Base-by-base conservation (phyloP, 2,329 filamentous ascomycete species). In the Dactylellina leptospora region DNA sequence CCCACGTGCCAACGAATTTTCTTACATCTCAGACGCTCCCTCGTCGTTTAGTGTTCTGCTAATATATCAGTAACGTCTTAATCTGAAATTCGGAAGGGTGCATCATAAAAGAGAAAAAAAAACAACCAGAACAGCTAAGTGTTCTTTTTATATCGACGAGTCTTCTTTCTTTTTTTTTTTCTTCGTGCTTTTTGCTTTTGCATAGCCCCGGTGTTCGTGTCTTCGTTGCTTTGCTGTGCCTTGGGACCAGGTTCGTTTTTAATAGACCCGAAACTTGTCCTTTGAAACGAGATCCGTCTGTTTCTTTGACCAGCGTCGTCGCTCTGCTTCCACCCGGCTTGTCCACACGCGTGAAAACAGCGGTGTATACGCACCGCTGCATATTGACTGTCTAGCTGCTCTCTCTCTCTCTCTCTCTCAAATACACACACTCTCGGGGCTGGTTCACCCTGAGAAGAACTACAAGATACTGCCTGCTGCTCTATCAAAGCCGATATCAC, bases 121-220 rank as follows among this genome's bases (percentile, higher is more conserved):
- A 38, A 50, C 53, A 44, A 60, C 45, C 45, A 72, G 30, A 40
- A 64, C 28, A 73, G 61, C 59, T 64, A 73, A 73, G 61, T 64
- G 55, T 40, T 66, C 55, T 63, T 36, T 59, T 54, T 71, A n/a
- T n/a, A n/a, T n/a, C n/a, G n/a, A 56, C 55, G 8, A 23, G 2
- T 28, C 11, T 27, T 20, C 28, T 56, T 56, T 50, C 20, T 55
- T 40, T 40, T 3, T 40, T 16, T 16, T 40, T 40, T 16, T 40
- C 30, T 36, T 36, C 36, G n/a, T n/a, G n/a, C 36, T 11, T 40
- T 40, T 62, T 56, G 40, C 38, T 28, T 54, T 53, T 47, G 60
- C 60, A 66, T 63, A 58, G 58, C 58, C 56, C 66, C 40, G 66
- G 66, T 63, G 66, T 71, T 62, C 44, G 47, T 51, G n/a, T 47